Percentiles rank a stretch among this genome's conserved stretches.
phyloP scores from a whole-genome alignment of 164 flowering plant genomes.

The Nymphaea thermarum region DNA sequence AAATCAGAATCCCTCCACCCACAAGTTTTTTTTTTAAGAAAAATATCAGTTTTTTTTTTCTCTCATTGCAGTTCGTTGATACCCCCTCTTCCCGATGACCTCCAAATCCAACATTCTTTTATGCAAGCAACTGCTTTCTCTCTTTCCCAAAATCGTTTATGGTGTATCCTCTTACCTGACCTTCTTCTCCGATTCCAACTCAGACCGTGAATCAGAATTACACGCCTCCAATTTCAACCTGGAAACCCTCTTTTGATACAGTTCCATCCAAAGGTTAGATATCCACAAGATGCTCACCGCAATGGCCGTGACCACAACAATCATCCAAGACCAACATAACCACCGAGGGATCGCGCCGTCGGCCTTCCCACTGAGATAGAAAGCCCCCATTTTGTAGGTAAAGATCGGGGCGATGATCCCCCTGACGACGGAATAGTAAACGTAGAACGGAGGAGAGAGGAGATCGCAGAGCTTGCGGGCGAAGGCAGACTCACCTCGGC shows the following conservation, averaged over 20 bases:
- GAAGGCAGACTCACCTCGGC: constrained; percentile 23
- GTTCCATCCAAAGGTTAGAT: constrained; percentile 57
- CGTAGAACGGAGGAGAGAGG: constrained; percentile 60
- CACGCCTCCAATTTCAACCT: constrained; percentile 12
- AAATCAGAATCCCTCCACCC: no score
- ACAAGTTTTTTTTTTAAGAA: no score
- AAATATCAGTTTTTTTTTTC: no score
- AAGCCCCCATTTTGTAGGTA: constrained; percentile 47
- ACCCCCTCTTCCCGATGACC: no score
- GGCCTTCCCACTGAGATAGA: constrained; percentile 44
- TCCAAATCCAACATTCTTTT: no score
- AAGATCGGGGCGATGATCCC: constrained; percentile 63
- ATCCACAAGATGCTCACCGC: constrained; percentile 70
- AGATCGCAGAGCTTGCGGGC: constrained; percentile 37
- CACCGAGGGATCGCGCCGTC: constrained; percentile 51
- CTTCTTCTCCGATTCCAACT: constrained; percentile 16
- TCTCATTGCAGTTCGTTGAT: no score
- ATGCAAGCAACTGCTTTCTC: no score
- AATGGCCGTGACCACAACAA: constrained; percentile 50
- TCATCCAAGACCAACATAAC: constrained; percentile 68
- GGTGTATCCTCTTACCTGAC: constrained; percentile 4
- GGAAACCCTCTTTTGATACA: constrained; percentile 33
- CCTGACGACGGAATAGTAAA: constrained; percentile 49
- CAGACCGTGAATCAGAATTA: no score
- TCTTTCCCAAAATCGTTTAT: no score